Conservation (phyloP, 2,329 filamentous ascomycete genomes). For the Colletotrichum lini region DNA sequence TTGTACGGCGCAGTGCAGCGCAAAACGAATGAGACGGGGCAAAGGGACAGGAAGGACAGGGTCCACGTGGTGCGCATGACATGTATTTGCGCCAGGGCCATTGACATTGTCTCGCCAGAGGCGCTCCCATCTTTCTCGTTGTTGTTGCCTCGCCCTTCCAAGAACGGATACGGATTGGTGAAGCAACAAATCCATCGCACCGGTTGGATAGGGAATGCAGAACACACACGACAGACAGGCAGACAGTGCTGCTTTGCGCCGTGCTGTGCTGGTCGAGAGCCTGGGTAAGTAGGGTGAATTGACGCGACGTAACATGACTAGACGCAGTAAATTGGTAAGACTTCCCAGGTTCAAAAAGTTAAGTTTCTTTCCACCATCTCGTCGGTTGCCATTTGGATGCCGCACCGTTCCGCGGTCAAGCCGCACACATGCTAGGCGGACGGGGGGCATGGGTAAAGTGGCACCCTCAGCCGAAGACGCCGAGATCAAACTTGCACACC, state of each 20-base stretch:
- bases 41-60: slow-evolving; percentile 38
- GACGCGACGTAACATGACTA: background rate
- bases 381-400: slow-evolving; percentile 13
- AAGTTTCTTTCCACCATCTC: slow-evolving; percentile 9
- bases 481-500: slow-evolving; percentile 39
- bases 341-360: background rate
- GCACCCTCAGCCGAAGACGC: slow-evolving; percentile 36
- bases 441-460: slow-evolving; percentile 31
- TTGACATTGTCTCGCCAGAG: slow-evolving; percentile 24
- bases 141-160: background rate
- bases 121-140: background rate
- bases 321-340: background rate
- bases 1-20: slow-evolving; percentile 19
- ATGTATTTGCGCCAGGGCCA: slow-evolving; percentile 25
- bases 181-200: background rate
- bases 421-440: slow-evolving; percentile 34
- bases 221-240: background rate
- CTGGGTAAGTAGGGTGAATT: background rate
- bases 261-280: background rate
- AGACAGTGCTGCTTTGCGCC: background rate
- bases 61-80: slow-evolving; percentile 43
- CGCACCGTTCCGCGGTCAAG: slow-evolving; percentile 20
- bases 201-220: slow-evolving; percentile 9
- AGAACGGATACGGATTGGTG: background rate
- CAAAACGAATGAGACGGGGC: slow-evolving; percentile 21